Conservation (phyloP, 345 rosid genomes). For the Melastoma malabathricum region DNA sequence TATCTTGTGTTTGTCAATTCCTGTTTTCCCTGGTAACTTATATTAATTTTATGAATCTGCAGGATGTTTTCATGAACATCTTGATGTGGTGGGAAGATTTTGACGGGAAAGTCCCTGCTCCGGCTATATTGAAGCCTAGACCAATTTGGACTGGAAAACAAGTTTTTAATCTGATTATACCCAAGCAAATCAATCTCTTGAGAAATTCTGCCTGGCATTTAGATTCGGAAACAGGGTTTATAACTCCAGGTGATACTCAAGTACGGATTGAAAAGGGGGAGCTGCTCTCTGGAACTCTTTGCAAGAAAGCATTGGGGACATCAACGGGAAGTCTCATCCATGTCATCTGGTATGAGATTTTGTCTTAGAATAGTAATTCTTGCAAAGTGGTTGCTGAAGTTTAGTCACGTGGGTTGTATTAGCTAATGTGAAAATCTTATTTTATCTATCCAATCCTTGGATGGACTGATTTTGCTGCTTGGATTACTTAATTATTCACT, state of each 20-base stretch:
- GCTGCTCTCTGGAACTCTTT: slow-evolving; percentile 80
- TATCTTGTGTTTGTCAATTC: no score
- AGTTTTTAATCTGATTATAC: slow-evolving; percentile 92
- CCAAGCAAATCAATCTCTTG: slow-evolving; percentile 88
- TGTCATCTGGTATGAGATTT: slow-evolving; percentile 60
- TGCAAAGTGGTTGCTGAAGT: no score
- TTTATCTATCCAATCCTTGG: no score
- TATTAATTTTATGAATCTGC: slow-evolving; percentile 6
- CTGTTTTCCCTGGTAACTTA: not conserved
- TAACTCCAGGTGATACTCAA: slow-evolving; percentile 88
- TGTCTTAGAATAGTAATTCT: no score
- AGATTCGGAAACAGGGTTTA: slow-evolving; percentile 61
- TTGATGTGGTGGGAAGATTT: slow-evolving; percentile 99
- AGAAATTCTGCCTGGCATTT: slow-evolving; percentile 88
- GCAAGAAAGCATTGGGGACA: slow-evolving; percentile 94
- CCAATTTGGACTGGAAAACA: slow-evolving; percentile 99
- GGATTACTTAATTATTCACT: not conserved
- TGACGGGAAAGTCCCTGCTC: slow-evolving; percentile 95
- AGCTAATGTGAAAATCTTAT: no score
- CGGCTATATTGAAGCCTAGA: slow-evolving; percentile 83
- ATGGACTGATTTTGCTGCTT: not conserved
- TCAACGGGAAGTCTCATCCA: slow-evolving; percentile 91
- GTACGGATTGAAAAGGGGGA: slow-evolving; percentile 93
- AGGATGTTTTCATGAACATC: slow-evolving; percentile 96
- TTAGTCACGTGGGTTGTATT: no score